Evolutionary conservation across 805 yeast species (phyloP).

Genomic region (Yarrowia divulgata): DNA sequence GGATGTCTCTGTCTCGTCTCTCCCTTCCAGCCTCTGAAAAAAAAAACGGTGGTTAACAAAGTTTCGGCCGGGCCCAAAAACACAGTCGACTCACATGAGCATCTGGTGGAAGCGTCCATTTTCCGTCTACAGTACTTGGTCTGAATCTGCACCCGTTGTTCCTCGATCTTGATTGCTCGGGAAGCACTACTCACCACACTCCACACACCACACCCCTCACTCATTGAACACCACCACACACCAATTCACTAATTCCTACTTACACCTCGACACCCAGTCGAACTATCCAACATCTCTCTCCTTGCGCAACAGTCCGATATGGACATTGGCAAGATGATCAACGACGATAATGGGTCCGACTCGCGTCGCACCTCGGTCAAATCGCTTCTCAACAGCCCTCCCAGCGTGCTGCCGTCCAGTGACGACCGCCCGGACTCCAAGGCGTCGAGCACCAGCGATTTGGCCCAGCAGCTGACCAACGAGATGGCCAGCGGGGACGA

Average conservation of each 20-base stretch:
- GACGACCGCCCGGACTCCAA: conserved; percentile 23
- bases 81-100: conserved; percentile 8
- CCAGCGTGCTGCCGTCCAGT: background rate
- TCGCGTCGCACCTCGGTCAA: conserved; percentile 39
- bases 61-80: background rate
- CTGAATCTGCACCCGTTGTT: background rate
- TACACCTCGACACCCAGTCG: background rate
- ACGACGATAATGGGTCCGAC: conserved; percentile 35
- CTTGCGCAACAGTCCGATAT: conserved; percentile 11
- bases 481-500: conserved; percentile 19
- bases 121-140: background rate
- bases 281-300: background rate
- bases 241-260: too few relatives aligned
- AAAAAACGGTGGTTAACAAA: conserved; percentile 1
- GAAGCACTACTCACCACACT: too few relatives aligned
- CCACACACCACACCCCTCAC: background rate
- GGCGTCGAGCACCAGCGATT: conserved; percentile 20
- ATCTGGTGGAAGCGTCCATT: background rate
- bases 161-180: background rate
- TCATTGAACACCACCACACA: too few relatives aligned
- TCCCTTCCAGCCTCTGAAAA: background rate
- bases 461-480: conserved; percentile 22
- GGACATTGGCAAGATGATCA: conserved; percentile 39
- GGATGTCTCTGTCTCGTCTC: too few relatives aligned
- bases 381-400: conserved; percentile 33